Percentiles rank a stretch among this genome's conserved stretches.
Evolutionary conservation across 2,329 filamentous ascomycete genomes (phyloP).

Genomic region (Sclerotinia borealis): DNA sequence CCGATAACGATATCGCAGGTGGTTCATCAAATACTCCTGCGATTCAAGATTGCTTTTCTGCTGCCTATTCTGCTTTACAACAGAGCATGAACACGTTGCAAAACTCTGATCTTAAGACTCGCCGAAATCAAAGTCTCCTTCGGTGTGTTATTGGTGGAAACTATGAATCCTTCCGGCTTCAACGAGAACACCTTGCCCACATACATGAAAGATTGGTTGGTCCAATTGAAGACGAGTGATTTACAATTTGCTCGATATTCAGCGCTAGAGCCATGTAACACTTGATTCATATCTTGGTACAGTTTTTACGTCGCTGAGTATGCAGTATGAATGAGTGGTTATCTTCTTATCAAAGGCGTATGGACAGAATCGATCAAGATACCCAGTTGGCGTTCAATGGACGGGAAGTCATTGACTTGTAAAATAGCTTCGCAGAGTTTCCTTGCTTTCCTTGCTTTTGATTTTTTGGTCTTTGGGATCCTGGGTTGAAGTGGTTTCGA

Average conservation of each 20-base stretch:
- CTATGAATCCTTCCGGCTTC: conserved; percentile 66
- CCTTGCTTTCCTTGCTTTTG: neutral
- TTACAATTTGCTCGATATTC: neutral
- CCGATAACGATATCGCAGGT: conserved; percentile 81
- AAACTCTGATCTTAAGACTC: conserved; percentile 22
- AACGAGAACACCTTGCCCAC: conserved; percentile 49
- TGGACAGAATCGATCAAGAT: conserved; percentile 5
- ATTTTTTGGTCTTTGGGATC: neutral
- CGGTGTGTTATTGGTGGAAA: conserved; percentile 68
- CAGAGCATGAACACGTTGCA: conserved; percentile 50
- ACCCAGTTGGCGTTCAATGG: conserved; percentile 9
- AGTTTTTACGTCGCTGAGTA: neutral
- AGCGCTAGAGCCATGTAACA: neutral
- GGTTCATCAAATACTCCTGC: conserved; percentile 66
- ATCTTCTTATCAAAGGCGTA: conserved; percentile 5
- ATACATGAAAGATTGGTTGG: conserved; percentile 27
- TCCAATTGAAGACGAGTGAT: conserved; percentile 16
- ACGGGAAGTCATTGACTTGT: conserved; percentile 4
- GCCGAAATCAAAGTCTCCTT: conserved; percentile 47
- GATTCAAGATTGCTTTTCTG: conserved; percentile 64
- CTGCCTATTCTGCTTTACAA: conserved; percentile 53
- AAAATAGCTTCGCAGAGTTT: conserved; percentile 4
- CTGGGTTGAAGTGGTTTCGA: neutral
- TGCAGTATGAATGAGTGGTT: neutral
- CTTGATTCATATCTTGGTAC: neutral